phyloP scores from a whole-genome alignment of 1,284 basidiomycete genomes.

The Takashimella koratensis region DNA sequence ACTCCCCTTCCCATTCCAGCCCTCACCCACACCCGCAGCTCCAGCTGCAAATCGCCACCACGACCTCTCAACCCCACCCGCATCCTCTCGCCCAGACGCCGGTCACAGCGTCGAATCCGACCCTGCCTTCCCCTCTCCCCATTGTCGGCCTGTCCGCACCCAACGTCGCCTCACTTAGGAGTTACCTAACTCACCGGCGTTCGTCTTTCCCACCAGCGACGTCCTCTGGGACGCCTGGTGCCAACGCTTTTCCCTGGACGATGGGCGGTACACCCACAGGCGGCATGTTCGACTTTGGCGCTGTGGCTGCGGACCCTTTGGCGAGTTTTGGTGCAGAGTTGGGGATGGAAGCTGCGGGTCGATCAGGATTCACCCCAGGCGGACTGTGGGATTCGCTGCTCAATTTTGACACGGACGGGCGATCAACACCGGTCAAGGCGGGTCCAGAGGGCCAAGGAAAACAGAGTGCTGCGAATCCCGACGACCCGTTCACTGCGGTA shows the following conservation, averaged over 20 bases:
- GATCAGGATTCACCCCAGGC: neutral
- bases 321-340: conserved; percentile 9
- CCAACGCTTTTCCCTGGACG: conserved; percentile 21
- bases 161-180: conserved; percentile 13
- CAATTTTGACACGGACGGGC: conserved; percentile 16
- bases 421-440: neutral
- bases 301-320: neutral
- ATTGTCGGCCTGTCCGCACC: conserved; percentile 11
- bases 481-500: neutral
- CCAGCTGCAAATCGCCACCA: neutral
- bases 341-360: neutral
- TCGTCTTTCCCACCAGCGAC: conserved; percentile 34
- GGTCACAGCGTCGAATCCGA: conserved; percentile 5
- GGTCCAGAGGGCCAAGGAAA: neutral
- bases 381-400: conserved; percentile 30
- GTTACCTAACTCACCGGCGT: conserved; percentile 8
- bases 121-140: conserved; percentile 6
- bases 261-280: conserved; percentile 18
- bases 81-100: conserved; percentile 15
- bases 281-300: conserved; percentile 8
- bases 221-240: conserved; percentile 13
- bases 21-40: neutral
- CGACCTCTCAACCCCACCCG: no score
- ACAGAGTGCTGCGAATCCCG: neutral
- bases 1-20: neutral